Percentiles rank a stretch among this genome's conserved stretches.
Conservation (phyloP, 805 yeast genomes). For the Lipomyces kockii region DNA sequence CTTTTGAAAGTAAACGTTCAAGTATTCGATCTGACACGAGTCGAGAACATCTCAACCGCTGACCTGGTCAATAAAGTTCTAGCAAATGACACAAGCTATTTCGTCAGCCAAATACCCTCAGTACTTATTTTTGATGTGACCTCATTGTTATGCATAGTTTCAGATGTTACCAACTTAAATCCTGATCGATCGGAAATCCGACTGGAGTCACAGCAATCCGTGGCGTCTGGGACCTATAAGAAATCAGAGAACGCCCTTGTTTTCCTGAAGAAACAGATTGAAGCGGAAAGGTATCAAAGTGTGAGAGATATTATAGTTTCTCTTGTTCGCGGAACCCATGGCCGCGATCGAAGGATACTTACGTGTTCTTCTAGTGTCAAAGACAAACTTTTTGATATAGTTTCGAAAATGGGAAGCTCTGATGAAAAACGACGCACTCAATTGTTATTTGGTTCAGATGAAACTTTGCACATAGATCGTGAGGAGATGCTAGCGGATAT, state of each 20-base stretch:
- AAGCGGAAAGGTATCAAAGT: slow-evolving; percentile 11
- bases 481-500: neutral
- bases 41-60: neutral
- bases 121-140: slow-evolving; percentile 29
- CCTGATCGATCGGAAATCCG: slow-evolving; percentile 6
- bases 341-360: neutral
- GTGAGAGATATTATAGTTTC: slow-evolving; percentile 3
- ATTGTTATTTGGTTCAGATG: slow-evolving; percentile 7
- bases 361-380: slow-evolving; percentile 15
- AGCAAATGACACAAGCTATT: slow-evolving; percentile 15
- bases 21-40: neutral
- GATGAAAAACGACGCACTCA: slow-evolving; percentile 21
- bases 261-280: slow-evolving; percentile 24
- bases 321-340: neutral
- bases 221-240: slow-evolving; percentile 9
- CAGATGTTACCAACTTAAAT: slow-evolving; percentile 25
- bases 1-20: slow-evolving; percentile 5
- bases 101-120: slow-evolving; percentile 16
- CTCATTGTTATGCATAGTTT: slow-evolving; percentile 20
- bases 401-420: slow-evolving; percentile 22
- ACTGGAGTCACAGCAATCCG: slow-evolving; percentile 10
- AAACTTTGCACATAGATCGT: neutral
- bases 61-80: neutral
- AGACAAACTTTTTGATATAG: slow-evolving; percentile 24
- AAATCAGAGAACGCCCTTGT: slow-evolving; percentile 29